phyloP scores from a whole-genome alignment of 2,329 filamentous ascomycete species.

The Xylariales sp. region DNA sequence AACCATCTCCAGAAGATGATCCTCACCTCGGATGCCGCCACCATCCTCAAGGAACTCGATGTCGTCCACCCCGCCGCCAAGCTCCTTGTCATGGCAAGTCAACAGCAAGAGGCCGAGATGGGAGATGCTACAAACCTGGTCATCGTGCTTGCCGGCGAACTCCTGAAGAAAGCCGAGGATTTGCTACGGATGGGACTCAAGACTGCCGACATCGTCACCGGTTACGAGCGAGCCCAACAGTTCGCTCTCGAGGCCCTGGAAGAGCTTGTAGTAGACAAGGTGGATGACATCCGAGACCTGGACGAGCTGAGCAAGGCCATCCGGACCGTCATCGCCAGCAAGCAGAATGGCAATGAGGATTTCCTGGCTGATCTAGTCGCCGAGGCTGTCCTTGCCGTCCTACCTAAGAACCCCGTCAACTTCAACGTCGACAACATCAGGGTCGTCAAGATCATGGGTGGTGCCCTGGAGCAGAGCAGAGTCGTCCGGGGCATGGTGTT shows the following conservation, averaged over 20 bases:
- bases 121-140: slow-evolving; percentile 97
- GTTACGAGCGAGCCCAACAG: slow-evolving; percentile 91
- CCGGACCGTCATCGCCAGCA: slow-evolving; percentile 90
- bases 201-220: slow-evolving; percentile 93
- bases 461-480: slow-evolving; percentile 85
- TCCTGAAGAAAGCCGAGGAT: slow-evolving; percentile 96
- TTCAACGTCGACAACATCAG: slow-evolving; percentile 99
- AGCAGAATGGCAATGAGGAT: slow-evolving; percentile 92
- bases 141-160: slow-evolving; percentile 89
- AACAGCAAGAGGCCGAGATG: slow-evolving; percentile 99
- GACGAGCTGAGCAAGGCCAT: slow-evolving; percentile 91
- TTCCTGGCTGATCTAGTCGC: slow-evolving; percentile 82
- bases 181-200: slow-evolving; percentile 94
- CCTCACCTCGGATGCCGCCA: slow-evolving; percentile 93
- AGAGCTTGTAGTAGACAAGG: slow-evolving; percentile 84
- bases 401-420: slow-evolving; percentile 91
- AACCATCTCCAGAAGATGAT: slow-evolving; percentile 99
- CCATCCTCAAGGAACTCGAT: slow-evolving; percentile 94
- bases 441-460: slow-evolving; percentile 99
- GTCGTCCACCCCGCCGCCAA: slow-evolving; percentile 98
- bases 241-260: slow-evolving; percentile 83
- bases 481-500: slow-evolving; percentile 99
- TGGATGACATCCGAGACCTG: slow-evolving; percentile 75
- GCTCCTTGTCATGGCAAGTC: slow-evolving; percentile 95
- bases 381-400: slow-evolving; percentile 76